Evolutionary conservation across 345 rosid species (phyloP).

Genomic region (Aethionema arabicum): DNA sequence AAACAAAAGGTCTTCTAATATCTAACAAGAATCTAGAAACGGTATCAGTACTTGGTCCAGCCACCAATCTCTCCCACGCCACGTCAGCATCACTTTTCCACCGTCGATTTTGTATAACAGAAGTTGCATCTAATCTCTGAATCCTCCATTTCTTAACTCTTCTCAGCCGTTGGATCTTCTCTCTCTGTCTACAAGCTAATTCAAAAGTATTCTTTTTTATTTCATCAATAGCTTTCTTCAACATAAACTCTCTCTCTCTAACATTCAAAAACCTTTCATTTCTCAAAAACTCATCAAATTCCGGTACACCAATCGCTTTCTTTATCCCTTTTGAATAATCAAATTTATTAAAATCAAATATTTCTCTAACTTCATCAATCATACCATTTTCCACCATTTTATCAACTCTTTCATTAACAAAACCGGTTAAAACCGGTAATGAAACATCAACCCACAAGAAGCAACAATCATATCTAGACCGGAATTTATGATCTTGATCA

Average conservation of each 20-base stretch:
- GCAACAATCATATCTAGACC: conserved; percentile 60
- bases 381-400: conserved; percentile 61
- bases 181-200: conserved; percentile 54
- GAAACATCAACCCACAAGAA: conserved; percentile 64
- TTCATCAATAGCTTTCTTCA: conserved; percentile 47
- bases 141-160: conserved; percentile 57
- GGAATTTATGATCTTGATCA: conserved; percentile 39
- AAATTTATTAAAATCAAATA: conserved; percentile 42
- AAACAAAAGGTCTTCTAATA: conserved; percentile 10
- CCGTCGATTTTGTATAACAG: conserved; percentile 46
- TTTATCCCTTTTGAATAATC: conserved; percentile 56
- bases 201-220: conserved; percentile 52
- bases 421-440: conserved; percentile 47
- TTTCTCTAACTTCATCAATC: conserved; percentile 60
- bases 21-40: conserved; percentile 47
- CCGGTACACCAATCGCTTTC: conserved; percentile 72
- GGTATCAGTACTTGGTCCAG: conserved; percentile 45
- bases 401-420: conserved; percentile 57
- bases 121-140: conserved; percentile 60
- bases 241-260: conserved; percentile 33
- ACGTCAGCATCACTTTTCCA: conserved; percentile 45
- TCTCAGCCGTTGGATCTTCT: conserved; percentile 58
- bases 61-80: conserved; percentile 57
- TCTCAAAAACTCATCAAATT: conserved; percentile 54
- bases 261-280: conserved; percentile 36